Evolutionary conservation across 176 grass and related monocot genomes (phyloP).

Genomic region (Sorghum bicolor): Sorghum_bicolor_NCBIv3 NC_012872.2:70716001-70716500

Average conservation of each 20-base stretch:
- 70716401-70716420: too few relatives aligned
- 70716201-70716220: neutral
- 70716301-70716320: neutral
- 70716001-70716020: neutral
- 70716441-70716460: too few relatives aligned
- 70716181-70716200: neutral
- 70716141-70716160: neutral
- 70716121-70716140: neutral
- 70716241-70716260: neutral
- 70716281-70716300: neutral
- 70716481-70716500: too few relatives aligned
- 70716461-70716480: too few relatives aligned
- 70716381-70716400: too few relatives aligned
- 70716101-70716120: too few relatives aligned
- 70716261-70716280: neutral
- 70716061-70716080: neutral
- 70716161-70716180: neutral
- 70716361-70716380: too few relatives aligned
- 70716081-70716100: neutral
- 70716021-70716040: constrained; percentile 29
- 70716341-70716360: too few relatives aligned
- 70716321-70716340: too few relatives aligned
- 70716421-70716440: too few relatives aligned
- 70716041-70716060: neutral
- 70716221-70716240: neutral